Evolutionary conservation across 805 yeast genomes (phyloP), one percentile per base, ranked within the genome.

Genomic region (Huiozyma naganishii): DNA sequence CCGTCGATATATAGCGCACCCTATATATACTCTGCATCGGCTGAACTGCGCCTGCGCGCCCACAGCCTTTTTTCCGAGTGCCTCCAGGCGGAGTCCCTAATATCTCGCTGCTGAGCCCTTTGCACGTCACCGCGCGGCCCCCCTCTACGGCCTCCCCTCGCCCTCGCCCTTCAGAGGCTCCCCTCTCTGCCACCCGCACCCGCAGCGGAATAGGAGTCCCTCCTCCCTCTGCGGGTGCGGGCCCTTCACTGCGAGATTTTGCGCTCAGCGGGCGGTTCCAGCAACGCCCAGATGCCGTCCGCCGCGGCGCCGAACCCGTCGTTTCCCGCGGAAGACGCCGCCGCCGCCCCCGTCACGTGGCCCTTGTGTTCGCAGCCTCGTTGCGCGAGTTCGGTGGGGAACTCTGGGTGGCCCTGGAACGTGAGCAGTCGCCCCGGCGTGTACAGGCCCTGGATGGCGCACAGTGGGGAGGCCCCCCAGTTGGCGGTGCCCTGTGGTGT

Each of bases 381-480:
- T 27, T 37, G 36, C 2, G 61, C 57, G 17, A 57, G 56, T 3
- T 61, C 68, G 0, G 66, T 64, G 27, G 65, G 55, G 54, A 84
- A 88, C 58, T 88, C 96, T 0, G 96, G 96, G 55, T 88, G 97
- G 0, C 95, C 95, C 61, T 88, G 97, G 51, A 87, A 74, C 0
- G 92, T 76, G 23, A 88, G 61, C 6, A 83, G 43, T 37, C 71
- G 68, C 23, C 68, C 56, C 0, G 71, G 68, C 36, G 74, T 72
- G 44, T 73, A 73, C 29, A 84, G 64, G 0, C 95, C 94, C 62
- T 88, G 96, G 32, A 74, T 64, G 1, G 63, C 53, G 48, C 95
- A 82, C 36, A 61, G 68, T 0, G 67, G 60, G 6, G 82, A 73
- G 6, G 72, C 59, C 0, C 94, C 83, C 58, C 79, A 64, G 48